A percentile compares a stretch with the other conserved stretches of the same genome.
phyloP scores from a whole-genome alignment of 371 early-diverging fungal species.

The Circinella minor region DNA sequence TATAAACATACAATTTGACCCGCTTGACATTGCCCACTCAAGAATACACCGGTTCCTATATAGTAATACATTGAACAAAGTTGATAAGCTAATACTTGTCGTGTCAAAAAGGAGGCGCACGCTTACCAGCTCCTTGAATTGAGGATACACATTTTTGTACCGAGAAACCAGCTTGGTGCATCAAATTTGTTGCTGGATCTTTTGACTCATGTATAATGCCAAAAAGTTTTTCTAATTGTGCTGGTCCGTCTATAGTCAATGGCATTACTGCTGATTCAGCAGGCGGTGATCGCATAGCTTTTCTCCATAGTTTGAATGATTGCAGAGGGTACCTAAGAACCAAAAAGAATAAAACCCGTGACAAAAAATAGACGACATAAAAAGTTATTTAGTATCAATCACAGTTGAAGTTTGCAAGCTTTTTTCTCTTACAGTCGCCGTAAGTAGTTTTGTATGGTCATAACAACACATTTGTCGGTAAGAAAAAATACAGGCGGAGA shows the following conservation, averaged over 20 bases:
- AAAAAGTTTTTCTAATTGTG: constrained; percentile 1
- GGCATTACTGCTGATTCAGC: background rate
- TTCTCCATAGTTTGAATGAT: constrained; percentile 12
- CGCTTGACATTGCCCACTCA: constrained; percentile 4
- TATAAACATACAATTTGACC: constrained; percentile 12
- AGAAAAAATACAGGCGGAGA: background rate
- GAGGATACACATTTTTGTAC: constrained; percentile 12
- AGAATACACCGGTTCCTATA: constrained; percentile 12
- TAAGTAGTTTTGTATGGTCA: background rate
- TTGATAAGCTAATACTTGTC: too few species aligned
- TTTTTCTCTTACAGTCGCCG: background rate
- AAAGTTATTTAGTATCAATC: too few species aligned
- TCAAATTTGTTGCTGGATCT: background rate
- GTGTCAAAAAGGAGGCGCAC: background rate
- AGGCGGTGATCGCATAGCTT: constrained; percentile 18
- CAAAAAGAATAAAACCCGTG: background rate
- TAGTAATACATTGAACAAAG: background rate
- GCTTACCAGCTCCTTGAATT: constrained; percentile 15
- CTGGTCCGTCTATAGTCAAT: background rate
- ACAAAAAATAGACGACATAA: background rate
- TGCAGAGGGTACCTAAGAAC: constrained; percentile 18
- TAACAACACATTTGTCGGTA: background rate
- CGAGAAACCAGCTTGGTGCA: constrained; percentile 2
- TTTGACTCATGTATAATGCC: background rate
- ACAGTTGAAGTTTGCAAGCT: background rate